Base-by-base conservation (phyloP, 1,284 basidiomycete genomes). In the Moesziomyces antarcticus region DNA sequence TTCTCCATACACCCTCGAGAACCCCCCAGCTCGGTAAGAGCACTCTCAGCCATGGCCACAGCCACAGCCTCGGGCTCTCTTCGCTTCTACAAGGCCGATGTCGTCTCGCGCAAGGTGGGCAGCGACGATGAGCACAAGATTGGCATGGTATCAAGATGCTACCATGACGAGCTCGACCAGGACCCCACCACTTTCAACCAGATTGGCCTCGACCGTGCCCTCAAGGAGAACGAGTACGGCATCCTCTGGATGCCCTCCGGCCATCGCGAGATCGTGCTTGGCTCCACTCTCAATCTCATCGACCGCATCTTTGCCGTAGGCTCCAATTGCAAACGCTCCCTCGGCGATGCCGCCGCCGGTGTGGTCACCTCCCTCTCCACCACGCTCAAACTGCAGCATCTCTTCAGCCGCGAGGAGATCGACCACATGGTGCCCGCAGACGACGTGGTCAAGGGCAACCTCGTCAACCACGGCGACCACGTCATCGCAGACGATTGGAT, bases 401-500 rank as follows among this genome's bases (percentile, higher is more conserved):
- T 90, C 47, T 89, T 96, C 66, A 91, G 88, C 62, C 87, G 87
- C 18, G 87, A 89, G 68, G 81, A 85, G 24, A 78, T 93, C 27
- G 86, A 88, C 1, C 89, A 88, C 6, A 93, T 91, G 90, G 88
- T 89, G 72, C 87, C 88, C 8, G 83, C 88, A 53, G 85, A 87
- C 27, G 88, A 91, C 56, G 82, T 94, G 33, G 57, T 63, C 55
- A 74, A 72, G 48, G 55, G 60, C 45, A 71, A 67, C 51, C 52
- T 57, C 11, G 63, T 74, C 52, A 58, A 85, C 7, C 79, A 88
- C 58, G 86, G 89, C 74, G 87, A 87, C 40, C 85, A 83, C 22
- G 84, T 88, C 41, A 86, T 92, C 71, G 89, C 89, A 10, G 87
- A 90, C 49, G 89, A 94, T 81, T 97, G 94, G 94, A 87, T 97